Percentiles rank a stretch among this genome's conserved stretches.
Conservation (phyloP, 2,329 filamentous ascomycete genomes). For the Penicillium crustosum region DNA sequence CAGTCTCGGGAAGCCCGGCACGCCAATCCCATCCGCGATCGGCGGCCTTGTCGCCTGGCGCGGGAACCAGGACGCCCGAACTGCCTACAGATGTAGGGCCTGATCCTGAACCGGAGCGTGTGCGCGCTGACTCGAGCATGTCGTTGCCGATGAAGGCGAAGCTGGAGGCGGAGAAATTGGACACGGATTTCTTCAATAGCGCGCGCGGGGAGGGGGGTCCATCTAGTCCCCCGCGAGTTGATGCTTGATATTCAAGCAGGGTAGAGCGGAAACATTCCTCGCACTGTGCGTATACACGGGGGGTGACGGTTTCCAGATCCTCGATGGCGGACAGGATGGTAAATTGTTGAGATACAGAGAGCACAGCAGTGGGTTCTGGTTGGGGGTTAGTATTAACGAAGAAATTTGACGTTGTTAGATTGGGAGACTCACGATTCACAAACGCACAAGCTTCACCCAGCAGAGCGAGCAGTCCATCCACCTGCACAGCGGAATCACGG, state of each 20-base stretch:
- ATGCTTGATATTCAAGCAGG: conserved; percentile 65
- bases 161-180: conserved; percentile 55
- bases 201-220: conserved; percentile 59
- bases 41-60: conserved; percentile 32
- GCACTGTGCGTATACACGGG: conserved; percentile 69
- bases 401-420: background rate
- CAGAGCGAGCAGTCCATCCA: conserved; percentile 80
- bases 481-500: conserved; percentile 78
- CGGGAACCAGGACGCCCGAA: conserved; percentile 51
- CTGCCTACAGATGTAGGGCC: conserved; percentile 51
- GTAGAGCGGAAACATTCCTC: conserved; percentile 77
- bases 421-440: conserved; percentile 55
- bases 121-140: conserved; percentile 57
- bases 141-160: conserved; percentile 73
- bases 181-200: conserved; percentile 64
- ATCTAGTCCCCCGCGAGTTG: conserved; percentile 39
- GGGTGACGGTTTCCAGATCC: conserved; percentile 73
- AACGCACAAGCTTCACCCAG: conserved; percentile 82
- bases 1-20: conserved; percentile 55
- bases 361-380: conserved; percentile 55
- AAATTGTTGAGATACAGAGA: conserved; percentile 72
- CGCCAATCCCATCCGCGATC: conserved; percentile 74
- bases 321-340: conserved; percentile 74
- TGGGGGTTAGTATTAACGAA: conserved; percentile 14
- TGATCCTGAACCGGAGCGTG: conserved; percentile 35